These are phyloP conservation scores for Citrus sinensis DNA, from an alignment of 345 rosid genomes.

Conservation along the genomic window DNA sequence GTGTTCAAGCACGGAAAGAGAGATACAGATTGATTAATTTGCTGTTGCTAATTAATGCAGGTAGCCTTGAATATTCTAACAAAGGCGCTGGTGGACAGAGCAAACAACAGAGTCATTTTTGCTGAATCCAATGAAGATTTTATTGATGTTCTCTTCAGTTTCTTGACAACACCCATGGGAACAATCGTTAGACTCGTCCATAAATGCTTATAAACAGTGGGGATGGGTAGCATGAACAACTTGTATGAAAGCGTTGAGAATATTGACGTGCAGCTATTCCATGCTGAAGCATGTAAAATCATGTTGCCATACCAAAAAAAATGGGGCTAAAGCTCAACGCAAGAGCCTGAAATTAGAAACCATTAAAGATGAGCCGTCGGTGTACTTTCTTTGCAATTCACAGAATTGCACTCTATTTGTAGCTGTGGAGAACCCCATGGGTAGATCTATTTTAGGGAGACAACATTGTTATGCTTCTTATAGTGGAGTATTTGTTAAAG, in stretches of 20 bases:
- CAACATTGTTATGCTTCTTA: not conserved
- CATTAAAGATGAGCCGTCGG: not conserved
- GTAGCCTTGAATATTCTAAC: not conserved
- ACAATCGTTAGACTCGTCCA: conserved; percentile 1
- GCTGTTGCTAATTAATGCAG: not conserved
- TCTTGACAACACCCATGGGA: conserved; percentile 25
- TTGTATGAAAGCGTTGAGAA: conserved; percentile 19
- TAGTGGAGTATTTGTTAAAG: conserved; percentile 21
- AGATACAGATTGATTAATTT: not conserved
- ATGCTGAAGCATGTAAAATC: not conserved
- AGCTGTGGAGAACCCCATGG: not conserved
- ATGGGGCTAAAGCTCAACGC: conserved; percentile 3
- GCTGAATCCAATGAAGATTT: conserved; percentile 20
- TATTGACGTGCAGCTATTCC: conserved; percentile 7
- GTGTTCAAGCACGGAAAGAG: not conserved
- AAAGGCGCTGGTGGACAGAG: too few species aligned
- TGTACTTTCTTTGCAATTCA: not conserved
- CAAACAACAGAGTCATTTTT: conserved; percentile 13
- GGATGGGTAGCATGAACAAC: conserved; percentile 19
- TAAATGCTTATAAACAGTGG: not conserved
- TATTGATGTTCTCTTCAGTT: conserved; percentile 25
- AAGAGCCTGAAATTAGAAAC: conserved; percentile 15
- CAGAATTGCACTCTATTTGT: not conserved
- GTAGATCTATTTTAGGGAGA: not conserved
- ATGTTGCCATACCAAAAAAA: conserved; percentile 21